Evolutionary conservation across 352 stramenopile species (phyloP).

Genomic region (Thalassiosira allenii): DNA sequence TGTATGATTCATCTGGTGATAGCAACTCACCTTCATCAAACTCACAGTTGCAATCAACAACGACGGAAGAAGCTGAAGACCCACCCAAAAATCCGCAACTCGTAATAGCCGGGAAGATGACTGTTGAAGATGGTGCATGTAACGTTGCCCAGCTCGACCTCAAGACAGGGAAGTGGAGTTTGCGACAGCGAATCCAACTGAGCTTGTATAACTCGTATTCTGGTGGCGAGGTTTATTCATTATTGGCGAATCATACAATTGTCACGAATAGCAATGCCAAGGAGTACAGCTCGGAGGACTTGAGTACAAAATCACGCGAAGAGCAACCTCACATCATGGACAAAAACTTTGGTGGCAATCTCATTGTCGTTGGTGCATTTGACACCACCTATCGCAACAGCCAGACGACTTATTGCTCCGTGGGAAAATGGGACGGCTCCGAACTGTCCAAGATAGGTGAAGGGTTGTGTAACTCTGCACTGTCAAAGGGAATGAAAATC

Average conservation of each 20-base stretch:
- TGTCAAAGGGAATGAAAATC: constrained; percentile 88
- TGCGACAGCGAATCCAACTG: constrained; percentile 81
- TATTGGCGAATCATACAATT: constrained; percentile 83
- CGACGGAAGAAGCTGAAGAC: constrained; percentile 6
- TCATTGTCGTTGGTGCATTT: constrained; percentile 86
- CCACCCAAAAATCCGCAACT: constrained; percentile 65
- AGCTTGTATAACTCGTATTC: constrained; percentile 86
- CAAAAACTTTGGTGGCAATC: constrained; percentile 64
- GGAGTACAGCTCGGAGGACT: constrained; percentile 34
- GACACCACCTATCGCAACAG: constrained; percentile 87
- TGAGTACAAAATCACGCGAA: constrained; percentile 12
- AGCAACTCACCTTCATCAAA: constrained; percentile 8
- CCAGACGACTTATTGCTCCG: constrained; percentile 89
- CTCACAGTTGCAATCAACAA: background rate
- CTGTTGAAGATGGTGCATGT: constrained; percentile 74
- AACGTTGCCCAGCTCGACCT: constrained; percentile 85
- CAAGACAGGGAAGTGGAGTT: constrained; percentile 76
- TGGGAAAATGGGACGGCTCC: constrained; percentile 86
- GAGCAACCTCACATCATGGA: constrained; percentile 51
- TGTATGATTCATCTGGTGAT: constrained; percentile 26
- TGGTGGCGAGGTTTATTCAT: constrained; percentile 82
- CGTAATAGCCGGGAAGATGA: constrained; percentile 85
- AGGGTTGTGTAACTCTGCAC: constrained; percentile 87
- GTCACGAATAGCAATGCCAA: constrained; percentile 55
- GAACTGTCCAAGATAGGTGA: constrained; percentile 88